These are phyloP conservation scores for Penicillium aurantiogriseum DNA, from an alignment of 2,329 filamentous ascomycete genomes.

Conservation along the genomic window DNA sequence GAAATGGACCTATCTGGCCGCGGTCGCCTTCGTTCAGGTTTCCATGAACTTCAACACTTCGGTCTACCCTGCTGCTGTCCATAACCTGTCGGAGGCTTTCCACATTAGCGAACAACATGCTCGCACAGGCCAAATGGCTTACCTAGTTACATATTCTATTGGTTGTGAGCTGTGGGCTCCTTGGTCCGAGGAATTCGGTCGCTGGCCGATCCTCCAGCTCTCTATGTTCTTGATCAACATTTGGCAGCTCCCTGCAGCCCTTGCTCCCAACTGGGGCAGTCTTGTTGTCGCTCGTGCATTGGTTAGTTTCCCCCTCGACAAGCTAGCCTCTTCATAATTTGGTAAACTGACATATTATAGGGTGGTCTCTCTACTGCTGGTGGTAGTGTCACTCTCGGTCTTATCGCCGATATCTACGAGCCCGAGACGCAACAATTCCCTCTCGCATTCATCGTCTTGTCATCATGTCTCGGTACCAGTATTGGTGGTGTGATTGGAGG, in stretches of 20 bases:
- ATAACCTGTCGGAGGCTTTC: conserved; percentile 64
- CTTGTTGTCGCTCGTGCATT: conserved; percentile 64
- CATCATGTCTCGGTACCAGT: conserved; percentile 51
- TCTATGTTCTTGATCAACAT: conserved; percentile 71
- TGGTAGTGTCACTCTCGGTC: conserved; percentile 59
- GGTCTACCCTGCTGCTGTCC: conserved; percentile 65
- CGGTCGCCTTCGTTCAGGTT: conserved; percentile 67
- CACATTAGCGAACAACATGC: conserved; percentile 63
- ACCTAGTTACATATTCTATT: conserved; percentile 73
- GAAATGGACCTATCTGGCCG: conserved; percentile 40
- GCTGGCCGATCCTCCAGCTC: conserved; percentile 69
- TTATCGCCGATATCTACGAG: conserved; percentile 58
- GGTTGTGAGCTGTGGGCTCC: conserved; percentile 83
- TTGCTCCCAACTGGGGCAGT: conserved; percentile 67
- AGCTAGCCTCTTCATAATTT: neutral
- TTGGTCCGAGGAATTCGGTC: conserved; percentile 76
- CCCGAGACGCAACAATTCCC: conserved; percentile 55
- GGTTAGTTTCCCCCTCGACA: conserved; percentile 19
- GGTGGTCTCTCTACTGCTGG: conserved; percentile 59
- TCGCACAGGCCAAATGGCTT: conserved; percentile 69
- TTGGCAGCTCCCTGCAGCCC: conserved; percentile 66
- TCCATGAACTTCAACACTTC: conserved; percentile 75
- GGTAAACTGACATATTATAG: neutral
- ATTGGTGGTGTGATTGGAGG: conserved; percentile 53
- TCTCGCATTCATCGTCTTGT: conserved; percentile 55